Percentiles rank a stretch among this genome's conserved stretches.
phyloP scores from a whole-genome alignment of 2,329 filamentous ascomycete genomes.

The Diaporthe sp. region DNA sequence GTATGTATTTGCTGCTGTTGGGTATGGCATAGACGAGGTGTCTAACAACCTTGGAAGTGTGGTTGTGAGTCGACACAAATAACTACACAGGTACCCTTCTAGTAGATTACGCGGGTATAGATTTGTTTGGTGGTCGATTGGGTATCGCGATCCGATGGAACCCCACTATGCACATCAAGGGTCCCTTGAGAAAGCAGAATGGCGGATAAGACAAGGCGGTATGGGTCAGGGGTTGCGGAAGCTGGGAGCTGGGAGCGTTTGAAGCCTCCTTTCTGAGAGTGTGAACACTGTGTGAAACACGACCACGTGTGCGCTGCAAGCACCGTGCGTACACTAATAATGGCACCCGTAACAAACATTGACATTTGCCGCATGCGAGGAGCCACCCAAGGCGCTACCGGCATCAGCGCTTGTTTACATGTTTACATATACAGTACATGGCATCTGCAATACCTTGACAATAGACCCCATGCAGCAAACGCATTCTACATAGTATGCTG shows the following conservation, averaged over 20 bases:
- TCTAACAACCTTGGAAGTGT: too few species aligned
- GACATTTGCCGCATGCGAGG: not conserved
- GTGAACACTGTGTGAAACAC: constrained; percentile 3
- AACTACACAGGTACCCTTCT: too few species aligned
- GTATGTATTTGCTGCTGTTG: not conserved
- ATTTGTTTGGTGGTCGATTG: not conserved
- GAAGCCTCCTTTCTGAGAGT: not conserved
- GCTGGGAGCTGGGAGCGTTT: not conserved
- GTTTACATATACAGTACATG: not conserved
- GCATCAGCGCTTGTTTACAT: constrained; percentile 5
- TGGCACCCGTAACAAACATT: not conserved
- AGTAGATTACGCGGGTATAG: too few species aligned
- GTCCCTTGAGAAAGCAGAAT: not conserved
- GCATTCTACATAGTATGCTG: not conserved
- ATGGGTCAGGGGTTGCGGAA: constrained; percentile 21
- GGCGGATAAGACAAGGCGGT: constrained; percentile 6
- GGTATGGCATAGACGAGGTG: not conserved
- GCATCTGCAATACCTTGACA: not conserved
- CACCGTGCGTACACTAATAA: not conserved
- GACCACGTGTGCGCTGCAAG: not conserved
- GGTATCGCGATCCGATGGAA: not conserved
- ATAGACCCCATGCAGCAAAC: not conserved
- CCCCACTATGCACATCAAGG: not conserved
- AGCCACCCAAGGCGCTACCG: constrained; percentile 7
- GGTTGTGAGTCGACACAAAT: too few species aligned